Base-by-base conservation (phyloP, 805 yeast genomes). In the Vanderwaltozyma verrucispora region DNA sequence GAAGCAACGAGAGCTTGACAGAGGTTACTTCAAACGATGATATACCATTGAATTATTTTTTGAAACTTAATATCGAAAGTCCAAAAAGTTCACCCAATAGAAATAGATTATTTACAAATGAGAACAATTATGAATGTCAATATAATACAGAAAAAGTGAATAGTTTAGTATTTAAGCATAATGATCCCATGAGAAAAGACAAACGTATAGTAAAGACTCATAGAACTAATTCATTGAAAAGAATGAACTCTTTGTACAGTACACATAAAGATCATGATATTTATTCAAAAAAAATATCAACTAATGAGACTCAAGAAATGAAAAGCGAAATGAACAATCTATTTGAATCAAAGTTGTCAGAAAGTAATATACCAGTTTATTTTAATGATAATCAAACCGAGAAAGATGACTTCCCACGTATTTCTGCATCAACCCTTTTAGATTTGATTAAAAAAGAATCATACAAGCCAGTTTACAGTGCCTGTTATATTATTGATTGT, bases 401-500 rank as follows among this genome's bases (percentile, higher is more conserved):
- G 4, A 73, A 70, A 39, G 84, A 85, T 33, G 46, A 71, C 53
- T 62, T 68, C 63, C 60, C 60, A 3, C 58, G 78, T 36, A 72
- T 74, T 18, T 60, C 60, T 35, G 67, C 61, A 9, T 56, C 59
- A 18, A 69, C 67, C 33, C 51, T 76, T 52, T 54, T 54, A 36
- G 59, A 62, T 11, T 63, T 70, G 27, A 49, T 67, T 10, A 30
- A 34, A 15, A 51, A 51, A 20, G 65, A 64, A 17, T 50, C 59
- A 13, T 64, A 65, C 47, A 45, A 59, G 13, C 58, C 68, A 17
- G 63, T 62, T 35, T 86, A 77, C 50, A 75, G 75, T 42, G 72
- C 74, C 25, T 62, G 72, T 29, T 48, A 72, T 7, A 64, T 92
- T 14, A 66, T 92, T 9, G 98, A 92, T 62, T 87, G 97, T 55